phyloP scores from a whole-genome alignment of 2,329 filamentous ascomycete genomes.

The Exophiala alcalophila region DNA sequence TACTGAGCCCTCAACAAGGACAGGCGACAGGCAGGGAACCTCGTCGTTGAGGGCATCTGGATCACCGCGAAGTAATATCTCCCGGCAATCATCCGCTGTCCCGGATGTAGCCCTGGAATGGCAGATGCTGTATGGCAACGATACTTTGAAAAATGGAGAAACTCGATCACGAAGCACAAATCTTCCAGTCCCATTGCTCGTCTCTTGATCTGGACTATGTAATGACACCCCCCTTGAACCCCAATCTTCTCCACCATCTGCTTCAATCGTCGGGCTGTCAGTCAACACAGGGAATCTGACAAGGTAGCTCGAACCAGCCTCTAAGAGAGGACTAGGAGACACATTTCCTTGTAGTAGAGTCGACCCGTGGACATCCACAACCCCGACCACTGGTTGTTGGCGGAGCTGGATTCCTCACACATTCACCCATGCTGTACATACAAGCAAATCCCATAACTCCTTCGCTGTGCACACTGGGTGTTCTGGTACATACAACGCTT shows the following conservation, averaged over 20 bases:
- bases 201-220: neutral
- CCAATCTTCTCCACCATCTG: neutral
- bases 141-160: no score
- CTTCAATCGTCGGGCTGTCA: neutral
- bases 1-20: no score
- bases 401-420: neutral
- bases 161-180: no score
- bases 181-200: no score
- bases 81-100: no score
- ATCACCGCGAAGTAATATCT: no score
- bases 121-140: no score
- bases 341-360: neutral
- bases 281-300: constrained; percentile 1
- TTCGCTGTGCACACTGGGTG: constrained; percentile 17
- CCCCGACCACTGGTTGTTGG: neutral
- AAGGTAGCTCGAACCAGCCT: constrained; percentile 4
- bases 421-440: constrained; percentile 7
- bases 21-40: no score
- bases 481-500: constrained; percentile 9
- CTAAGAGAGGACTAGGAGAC: constrained; percentile 4
- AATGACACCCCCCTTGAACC: neutral
- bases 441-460: constrained; percentile 12
- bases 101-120: no score
- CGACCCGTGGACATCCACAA: constrained; percentile 6
- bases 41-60: no score